Evolutionary conservation across 169 alveolate genomes (phyloP).

Genomic region (Plasmodium gaboni): DNA sequence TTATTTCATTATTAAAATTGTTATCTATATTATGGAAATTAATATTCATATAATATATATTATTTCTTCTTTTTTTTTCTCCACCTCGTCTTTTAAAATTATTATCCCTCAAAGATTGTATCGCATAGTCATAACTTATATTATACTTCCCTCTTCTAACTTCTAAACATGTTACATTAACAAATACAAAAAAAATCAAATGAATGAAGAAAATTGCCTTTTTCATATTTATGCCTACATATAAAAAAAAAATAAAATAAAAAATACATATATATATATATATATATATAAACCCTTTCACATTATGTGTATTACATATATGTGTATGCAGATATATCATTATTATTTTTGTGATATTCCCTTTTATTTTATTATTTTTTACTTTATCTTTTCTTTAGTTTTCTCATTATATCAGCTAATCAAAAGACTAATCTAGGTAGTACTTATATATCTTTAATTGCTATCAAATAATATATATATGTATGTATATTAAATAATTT

Average conservation of each 20-base stretch:
- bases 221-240: conserved; percentile 7
- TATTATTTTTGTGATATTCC: neutral
- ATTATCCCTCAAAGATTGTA: neutral
- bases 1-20: conserved; percentile 37
- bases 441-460: neutral
- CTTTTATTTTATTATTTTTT: neutral
- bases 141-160: neutral
- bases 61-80: too few species aligned
- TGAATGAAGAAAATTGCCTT: neutral
- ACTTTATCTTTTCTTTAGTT: neutral
- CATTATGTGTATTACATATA: neutral
- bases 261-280: conserved; percentile 6
- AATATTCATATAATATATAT: conserved; percentile 22
- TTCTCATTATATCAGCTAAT: conserved; percentile 1
- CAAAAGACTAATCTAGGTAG: neutral
- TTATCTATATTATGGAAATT: conserved; percentile 35
- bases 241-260: neutral
- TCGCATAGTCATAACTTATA: neutral
- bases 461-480: too few species aligned
- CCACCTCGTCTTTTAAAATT: too few species aligned
- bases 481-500: too few species aligned
- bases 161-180: neutral
- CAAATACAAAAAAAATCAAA: neutral
- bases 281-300: neutral
- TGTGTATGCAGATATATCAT: neutral